A percentile compares a stretch with the other conserved stretches of the same genome.
Evolutionary conservation across 179 eudicot genomes (phyloP).

Genomic region (Nepenthes alata): DNA sequence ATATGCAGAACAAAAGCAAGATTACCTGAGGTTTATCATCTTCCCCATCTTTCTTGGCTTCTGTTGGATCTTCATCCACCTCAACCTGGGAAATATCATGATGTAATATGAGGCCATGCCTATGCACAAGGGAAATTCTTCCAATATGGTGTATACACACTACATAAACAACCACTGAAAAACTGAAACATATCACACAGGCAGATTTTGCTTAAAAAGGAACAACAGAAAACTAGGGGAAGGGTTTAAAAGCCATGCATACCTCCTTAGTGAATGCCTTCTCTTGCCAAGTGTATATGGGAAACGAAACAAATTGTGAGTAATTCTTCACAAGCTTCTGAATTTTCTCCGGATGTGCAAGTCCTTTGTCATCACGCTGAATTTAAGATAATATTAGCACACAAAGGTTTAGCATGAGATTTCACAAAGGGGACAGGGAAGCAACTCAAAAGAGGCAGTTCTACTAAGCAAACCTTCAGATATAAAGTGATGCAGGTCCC

Average conservation of each 20-base stretch:
- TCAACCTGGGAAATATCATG: conserved; percentile 44
- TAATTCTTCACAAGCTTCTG: conserved; percentile 86
- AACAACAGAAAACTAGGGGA: not conserved
- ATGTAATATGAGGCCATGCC: not conserved
- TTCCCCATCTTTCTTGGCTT: conserved; percentile 45
- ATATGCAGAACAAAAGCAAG: not conserved
- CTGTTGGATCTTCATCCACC: conserved; percentile 84
- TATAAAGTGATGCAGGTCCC: conserved; percentile 73
- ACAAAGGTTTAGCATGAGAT: conserved; percentile 5
- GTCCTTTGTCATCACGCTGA: conserved; percentile 77
- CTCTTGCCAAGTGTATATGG: conserved; percentile 96
- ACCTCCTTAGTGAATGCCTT: conserved; percentile 94
- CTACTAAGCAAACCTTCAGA: conserved; percentile 47
- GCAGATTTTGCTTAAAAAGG: not conserved
- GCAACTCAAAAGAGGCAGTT: not conserved
- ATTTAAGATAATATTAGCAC: conserved; percentile 5
- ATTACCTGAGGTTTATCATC: conserved; percentile 52
- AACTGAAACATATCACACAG: not conserved
- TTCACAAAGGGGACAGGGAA: not conserved
- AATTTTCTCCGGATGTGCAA: conserved; percentile 87
- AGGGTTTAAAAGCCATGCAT: not conserved
- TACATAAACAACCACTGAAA: not conserved
- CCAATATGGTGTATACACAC: not conserved
- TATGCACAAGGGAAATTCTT: not conserved
- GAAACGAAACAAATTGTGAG: conserved; percentile 98